Evolutionary conservation across 495 filamentous ascomycete genomes (phyloP).

Genomic region (Daldinia caldariorum): DNA sequence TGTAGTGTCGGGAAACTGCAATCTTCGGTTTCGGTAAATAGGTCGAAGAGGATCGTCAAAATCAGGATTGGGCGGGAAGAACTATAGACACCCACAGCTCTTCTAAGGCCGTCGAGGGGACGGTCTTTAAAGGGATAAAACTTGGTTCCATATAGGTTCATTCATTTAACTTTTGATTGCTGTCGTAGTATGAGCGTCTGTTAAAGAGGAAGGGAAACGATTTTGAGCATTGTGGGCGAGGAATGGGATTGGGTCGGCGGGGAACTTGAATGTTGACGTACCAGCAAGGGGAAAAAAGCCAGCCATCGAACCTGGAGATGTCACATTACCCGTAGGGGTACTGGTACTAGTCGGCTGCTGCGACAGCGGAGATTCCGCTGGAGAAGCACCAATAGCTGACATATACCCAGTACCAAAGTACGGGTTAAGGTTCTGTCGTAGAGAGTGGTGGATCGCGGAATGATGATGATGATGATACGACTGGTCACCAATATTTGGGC

Average conservation of each 20-base stretch:
- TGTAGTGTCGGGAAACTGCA: background rate
- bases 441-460: constrained; percentile 53
- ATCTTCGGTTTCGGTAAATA: background rate
- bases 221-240: constrained; percentile 47
- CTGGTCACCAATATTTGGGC: constrained; percentile 47
- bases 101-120: background rate
- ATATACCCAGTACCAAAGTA: constrained; percentile 48
- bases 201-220: constrained; percentile 54
- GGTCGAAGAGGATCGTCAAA: background rate
- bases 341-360: constrained; percentile 35
- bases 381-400: constrained; percentile 45
- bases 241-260: constrained; percentile 45
- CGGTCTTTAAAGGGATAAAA: background rate
- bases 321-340: constrained; percentile 37
- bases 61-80: background rate
- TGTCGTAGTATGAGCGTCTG: constrained; percentile 54
- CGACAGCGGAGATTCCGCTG: constrained; percentile 48
- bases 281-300: constrained; percentile 49
- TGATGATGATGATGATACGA: constrained; percentile 48
- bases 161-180: constrained; percentile 47
- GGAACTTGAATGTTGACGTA: constrained; percentile 52
- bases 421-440: constrained; percentile 48
- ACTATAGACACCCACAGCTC: background rate
- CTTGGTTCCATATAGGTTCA: background rate
- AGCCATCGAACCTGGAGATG: constrained; percentile 41